These are phyloP conservation scores for Corymbia calophylla DNA, from an alignment of 441 rosid species.

Conservation along the genomic window DNA sequence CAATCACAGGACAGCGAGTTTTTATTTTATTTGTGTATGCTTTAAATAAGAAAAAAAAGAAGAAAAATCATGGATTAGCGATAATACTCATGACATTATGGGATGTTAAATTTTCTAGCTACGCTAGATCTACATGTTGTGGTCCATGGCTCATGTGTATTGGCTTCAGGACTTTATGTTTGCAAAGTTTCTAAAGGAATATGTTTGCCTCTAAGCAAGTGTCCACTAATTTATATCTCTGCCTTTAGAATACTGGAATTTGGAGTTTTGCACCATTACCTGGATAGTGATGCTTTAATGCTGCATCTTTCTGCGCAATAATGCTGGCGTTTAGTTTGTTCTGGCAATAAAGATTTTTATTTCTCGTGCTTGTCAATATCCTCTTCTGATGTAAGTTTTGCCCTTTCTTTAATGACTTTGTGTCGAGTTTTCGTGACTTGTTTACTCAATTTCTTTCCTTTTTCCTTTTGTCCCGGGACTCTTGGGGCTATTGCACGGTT, in stretches of 20 bases:
- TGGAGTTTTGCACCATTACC: neutral
- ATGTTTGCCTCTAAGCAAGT: neutral
- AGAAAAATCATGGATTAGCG: neutral
- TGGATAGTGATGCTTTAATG: neutral
- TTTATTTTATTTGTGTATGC: neutral
- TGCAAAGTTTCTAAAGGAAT: neutral
- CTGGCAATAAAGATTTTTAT: neutral
- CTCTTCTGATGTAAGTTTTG: neutral
- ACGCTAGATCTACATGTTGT: neutral
- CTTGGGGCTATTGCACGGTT: neutral
- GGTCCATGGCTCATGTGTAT: neutral
- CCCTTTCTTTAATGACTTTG: neutral
- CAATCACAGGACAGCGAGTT: neutral
- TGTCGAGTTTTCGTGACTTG: neutral
- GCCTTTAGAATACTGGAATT: neutral
- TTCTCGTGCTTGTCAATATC: neutral
- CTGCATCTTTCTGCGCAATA: neutral
- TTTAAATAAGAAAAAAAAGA: neutral
- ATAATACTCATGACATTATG: neutral
- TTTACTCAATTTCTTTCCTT: neutral
- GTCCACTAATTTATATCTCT: neutral
- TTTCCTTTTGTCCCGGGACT: neutral
- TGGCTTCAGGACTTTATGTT: neutral
- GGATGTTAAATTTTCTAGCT: neutral
- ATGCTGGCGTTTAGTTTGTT: neutral